phyloP scores from a whole-genome alignment of 78 protist genomes.

The Speleostelium caveatum region DNA sequence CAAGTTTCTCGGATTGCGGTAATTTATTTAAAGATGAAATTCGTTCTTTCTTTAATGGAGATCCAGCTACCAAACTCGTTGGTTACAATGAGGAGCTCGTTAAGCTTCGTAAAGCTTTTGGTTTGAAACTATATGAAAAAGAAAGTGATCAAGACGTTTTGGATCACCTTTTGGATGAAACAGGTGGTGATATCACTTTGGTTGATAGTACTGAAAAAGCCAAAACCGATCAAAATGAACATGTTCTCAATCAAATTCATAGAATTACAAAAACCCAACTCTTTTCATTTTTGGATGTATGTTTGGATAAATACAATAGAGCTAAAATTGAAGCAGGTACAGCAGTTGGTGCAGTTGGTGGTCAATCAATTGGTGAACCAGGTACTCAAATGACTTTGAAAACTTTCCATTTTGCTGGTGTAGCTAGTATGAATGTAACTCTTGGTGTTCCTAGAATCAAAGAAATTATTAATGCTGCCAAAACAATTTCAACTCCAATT shows the following conservation, averaged over 20 bases:
- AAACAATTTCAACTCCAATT: constrained; percentile 96
- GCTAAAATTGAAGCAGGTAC: constrained; percentile 96
- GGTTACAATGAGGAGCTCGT: constrained; percentile 52
- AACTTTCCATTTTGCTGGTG: constrained; percentile 99
- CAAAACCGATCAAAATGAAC: neutral
- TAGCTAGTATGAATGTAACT: constrained; percentile 96
- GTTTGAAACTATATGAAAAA: neutral
- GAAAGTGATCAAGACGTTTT: neutral
- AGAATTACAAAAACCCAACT: constrained; percentile 46
- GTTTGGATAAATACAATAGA: constrained; percentile 63
- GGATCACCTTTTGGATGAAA: too few relatives aligned
- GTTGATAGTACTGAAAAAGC: neutral
- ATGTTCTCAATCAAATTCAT: constrained; percentile 33
- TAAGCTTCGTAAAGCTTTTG: constrained; percentile 10
- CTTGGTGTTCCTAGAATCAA: constrained; percentile 88
- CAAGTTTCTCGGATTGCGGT: constrained; percentile 7
- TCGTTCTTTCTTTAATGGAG: constrained; percentile 22
- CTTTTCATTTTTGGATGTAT: constrained; percentile 41
- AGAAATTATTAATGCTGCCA: constrained; percentile 99
- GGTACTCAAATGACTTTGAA: constrained; percentile 99
- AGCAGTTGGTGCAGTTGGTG: constrained; percentile 99
- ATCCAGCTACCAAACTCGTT: neutral
- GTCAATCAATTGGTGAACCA: constrained; percentile 99
- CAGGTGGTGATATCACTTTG: neutral
- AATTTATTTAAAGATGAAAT: constrained; percentile 62